These are phyloP conservation scores for Avena eriantha DNA, from an alignment of 176 grass and related monocot genomes.

Conservation along the genomic window DNA sequence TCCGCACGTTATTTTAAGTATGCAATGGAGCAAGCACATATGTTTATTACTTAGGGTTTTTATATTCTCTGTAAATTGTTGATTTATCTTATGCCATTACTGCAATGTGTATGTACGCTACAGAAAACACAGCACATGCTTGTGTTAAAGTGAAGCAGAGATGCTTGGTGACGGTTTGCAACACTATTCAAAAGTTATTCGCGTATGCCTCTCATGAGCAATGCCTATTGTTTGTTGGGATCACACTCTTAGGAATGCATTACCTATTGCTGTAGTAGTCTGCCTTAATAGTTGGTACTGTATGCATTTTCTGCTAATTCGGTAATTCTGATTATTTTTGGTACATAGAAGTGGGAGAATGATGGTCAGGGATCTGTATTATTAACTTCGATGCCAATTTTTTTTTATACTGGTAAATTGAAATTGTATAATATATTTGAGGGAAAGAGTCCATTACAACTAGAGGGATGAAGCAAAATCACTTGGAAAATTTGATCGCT, in stretches of 20 bases:
- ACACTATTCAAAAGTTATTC: not conserved
- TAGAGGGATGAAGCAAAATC: no score
- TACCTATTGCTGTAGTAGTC: not conserved
- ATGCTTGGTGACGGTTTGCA: not conserved
- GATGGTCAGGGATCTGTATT: not conserved
- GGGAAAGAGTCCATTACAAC: no score
- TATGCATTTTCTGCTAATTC: conserved; percentile 3
- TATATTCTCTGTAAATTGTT: not conserved
- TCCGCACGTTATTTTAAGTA: not conserved
- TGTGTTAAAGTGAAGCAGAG: not conserved
- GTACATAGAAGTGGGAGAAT: conserved; percentile 5
- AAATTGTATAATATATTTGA: no score
- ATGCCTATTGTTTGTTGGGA: not conserved
- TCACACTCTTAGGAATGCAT: not conserved
- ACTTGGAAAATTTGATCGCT: no score
- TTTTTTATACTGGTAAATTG: no score
- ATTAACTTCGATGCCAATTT: not conserved
- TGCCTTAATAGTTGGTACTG: not conserved
- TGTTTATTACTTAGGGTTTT: not conserved
- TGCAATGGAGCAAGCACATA: conserved; percentile 4
- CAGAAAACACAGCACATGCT: not conserved
- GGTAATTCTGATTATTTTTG: not conserved
- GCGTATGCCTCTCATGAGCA: not conserved
- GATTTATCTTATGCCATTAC: conserved; percentile 4
- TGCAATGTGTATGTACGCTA: not conserved